phyloP scores from a whole-genome alignment of 768 basidiomycete species.

The Rhodotorula toruloides region DNA sequence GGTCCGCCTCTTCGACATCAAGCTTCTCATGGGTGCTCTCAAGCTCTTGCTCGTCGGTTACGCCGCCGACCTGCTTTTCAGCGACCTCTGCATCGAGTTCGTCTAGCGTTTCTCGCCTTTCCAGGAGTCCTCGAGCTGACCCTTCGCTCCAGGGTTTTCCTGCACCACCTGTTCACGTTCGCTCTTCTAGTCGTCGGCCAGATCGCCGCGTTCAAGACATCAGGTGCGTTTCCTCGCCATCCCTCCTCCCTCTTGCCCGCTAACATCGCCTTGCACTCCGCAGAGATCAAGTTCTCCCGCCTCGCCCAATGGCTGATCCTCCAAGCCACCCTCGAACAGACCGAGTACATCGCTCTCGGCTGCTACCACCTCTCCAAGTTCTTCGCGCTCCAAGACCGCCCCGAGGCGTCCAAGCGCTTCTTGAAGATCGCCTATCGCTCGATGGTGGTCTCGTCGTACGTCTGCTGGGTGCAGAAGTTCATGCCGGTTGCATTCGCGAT shows the following conservation, averaged over 20 bases:
- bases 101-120: background rate
- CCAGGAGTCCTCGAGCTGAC: no score
- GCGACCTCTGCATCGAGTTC: background rate
- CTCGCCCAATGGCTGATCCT: slow-evolving; percentile 12
- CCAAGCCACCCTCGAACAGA: slow-evolving; percentile 22
- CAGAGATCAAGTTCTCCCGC: slow-evolving; percentile 24
- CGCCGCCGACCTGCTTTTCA: slow-evolving; percentile 15
- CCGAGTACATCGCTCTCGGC: no score
- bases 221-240: no score
- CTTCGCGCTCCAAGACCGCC: no score
- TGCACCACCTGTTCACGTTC: slow-evolving; percentile 24
- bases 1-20: slow-evolving; percentile 8
- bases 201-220: slow-evolving; percentile 4
- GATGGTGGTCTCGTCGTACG: background rate
- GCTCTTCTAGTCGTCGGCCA: slow-evolving; percentile 14
- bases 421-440: slow-evolving; percentile 14
- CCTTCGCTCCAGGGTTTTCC: no score
- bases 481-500: slow-evolving; percentile 24
- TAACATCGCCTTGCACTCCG: no score
- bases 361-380: no score
- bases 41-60: slow-evolving; percentile 23
- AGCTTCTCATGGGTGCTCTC: background rate
- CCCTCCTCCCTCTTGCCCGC: no score
- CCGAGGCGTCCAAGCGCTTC: no score
- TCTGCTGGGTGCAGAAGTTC: slow-evolving; percentile 21